Base-by-base conservation (phyloP, 495 filamentous ascomycete species). In the Pseudoneurospora amorphoporcata region DNA sequence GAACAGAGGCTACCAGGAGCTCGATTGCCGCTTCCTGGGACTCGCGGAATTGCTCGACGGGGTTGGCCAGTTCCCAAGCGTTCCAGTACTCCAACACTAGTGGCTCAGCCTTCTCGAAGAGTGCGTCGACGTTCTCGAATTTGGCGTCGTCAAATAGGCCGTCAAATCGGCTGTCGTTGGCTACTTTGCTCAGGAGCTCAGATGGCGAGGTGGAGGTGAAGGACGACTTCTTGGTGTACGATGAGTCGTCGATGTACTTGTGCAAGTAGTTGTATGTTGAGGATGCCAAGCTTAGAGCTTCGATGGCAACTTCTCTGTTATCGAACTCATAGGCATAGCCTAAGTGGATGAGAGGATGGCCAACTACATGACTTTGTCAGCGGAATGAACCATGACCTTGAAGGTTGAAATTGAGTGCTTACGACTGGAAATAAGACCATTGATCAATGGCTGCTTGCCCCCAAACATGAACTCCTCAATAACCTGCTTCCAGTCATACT, bases 321-420 rank as follows among this genome's bases (percentile, higher is more conserved):
- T 89, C 86, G 74, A 97, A 84, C 81, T 97, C 93, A 76, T 90
- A 94, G 10, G 92, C 94, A 77, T 95, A 97, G 47, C 89, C 93
- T 1, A 97, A 86, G 74, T 98, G 94, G 69, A 97, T 95, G 39
- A 97, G 82, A 2, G 94, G 92, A 77, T 97, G 92, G 41, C 89
- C 94, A 72, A 97, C 92, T 96, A 65, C 32, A 40, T 29, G 19
- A 43, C 69, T 16, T 65, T 41, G 43, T 74, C n/a, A 76, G 72
- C 42, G 70, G 68, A n/a, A 19, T 41, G 23, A 19, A 43, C 16
- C 40, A 12, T 29, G 9, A 14, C 17, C 37, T 35, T 35, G 38
- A 16, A 47, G 38, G 37, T 37, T 61, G 42, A n/a, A 58, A 5
- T 37, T 38, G 5, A 43, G 53, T 37, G 88, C 92, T 70, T 89